Evolutionary conservation across 2,329 filamentous ascomycete genomes (phyloP).

Genomic region (Aspergillus vadensis): DNA sequence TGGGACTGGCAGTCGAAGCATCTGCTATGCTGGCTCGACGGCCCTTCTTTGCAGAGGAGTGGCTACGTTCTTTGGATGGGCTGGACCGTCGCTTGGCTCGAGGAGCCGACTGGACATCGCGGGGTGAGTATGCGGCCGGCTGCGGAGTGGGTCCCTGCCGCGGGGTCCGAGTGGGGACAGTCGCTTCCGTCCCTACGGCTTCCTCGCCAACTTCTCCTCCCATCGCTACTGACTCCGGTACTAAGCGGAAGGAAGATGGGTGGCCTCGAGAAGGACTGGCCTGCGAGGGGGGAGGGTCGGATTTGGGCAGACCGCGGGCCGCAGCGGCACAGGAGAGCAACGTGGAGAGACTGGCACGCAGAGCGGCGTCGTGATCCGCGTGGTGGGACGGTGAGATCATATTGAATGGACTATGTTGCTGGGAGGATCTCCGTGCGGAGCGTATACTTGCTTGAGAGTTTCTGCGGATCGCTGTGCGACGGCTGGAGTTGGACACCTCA

Average conservation of each 20-base stretch:
- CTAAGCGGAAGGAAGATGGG: conserved; percentile 58
- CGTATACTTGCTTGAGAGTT: conserved; percentile 41
- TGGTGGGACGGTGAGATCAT: conserved; percentile 74
- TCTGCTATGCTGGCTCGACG: conserved; percentile 35
- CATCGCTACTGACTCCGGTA: conserved; percentile 62
- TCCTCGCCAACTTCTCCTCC: conserved; percentile 42
- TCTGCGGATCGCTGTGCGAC: conserved; percentile 37
- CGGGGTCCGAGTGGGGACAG: conserved; percentile 14
- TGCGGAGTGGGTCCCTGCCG: conserved; percentile 25
- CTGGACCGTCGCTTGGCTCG: conserved; percentile 35
- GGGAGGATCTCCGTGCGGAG: conserved; percentile 37
- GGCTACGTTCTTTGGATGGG: conserved; percentile 43
- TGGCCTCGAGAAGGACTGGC: conserved; percentile 39
- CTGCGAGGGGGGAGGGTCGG: conserved; percentile 34
- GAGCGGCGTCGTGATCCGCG: conserved; percentile 87
- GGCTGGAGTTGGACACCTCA: conserved; percentile 43
- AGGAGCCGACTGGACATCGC: conserved; percentile 9
- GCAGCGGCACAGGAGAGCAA: conserved; percentile 93
- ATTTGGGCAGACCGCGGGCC: conserved; percentile 76
- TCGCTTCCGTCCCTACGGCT: conserved; percentile 14
- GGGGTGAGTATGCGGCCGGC: conserved; percentile 23
- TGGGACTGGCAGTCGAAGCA: conserved; percentile 53
- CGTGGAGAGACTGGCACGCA: conserved; percentile 91
- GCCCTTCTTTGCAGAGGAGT: conserved; percentile 38
- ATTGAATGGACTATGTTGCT: conserved; percentile 61